Conservation (phyloP, 2,329 filamentous ascomycete species). For the Botrytis galanthina region DNA sequence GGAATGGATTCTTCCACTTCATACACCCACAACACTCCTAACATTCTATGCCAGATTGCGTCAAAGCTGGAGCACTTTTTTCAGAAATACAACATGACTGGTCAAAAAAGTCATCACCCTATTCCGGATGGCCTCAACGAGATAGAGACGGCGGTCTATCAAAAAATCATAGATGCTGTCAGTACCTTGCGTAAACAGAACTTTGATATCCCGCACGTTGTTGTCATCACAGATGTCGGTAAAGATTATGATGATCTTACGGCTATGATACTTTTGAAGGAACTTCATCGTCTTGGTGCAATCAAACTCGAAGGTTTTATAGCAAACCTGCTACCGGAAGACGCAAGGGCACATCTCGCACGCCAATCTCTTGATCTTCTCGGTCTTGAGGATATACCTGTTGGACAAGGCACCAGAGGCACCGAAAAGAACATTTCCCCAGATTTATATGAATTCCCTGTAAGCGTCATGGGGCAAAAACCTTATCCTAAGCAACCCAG, state of each 20-base stretch:
- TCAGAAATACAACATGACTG: background rate
- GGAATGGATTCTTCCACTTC: background rate
- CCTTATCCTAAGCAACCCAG: constrained; percentile 2
- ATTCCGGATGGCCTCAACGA: background rate
- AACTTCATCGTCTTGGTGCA: constrained; percentile 33
- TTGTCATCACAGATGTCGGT: constrained; percentile 35
- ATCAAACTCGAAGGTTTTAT: constrained; percentile 33
- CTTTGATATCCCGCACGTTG: constrained; percentile 24
- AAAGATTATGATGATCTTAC: constrained; percentile 37
- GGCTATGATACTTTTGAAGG: constrained; percentile 34
- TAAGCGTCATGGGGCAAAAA: constrained; percentile 27
- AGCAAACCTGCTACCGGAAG: constrained; percentile 32
- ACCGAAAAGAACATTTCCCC: constrained; percentile 8
- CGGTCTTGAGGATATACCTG: constrained; percentile 26
- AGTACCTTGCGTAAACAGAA: background rate
- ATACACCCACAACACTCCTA: background rate
- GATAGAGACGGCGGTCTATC: constrained; percentile 7
- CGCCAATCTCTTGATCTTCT: constrained; percentile 32
- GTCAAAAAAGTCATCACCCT: background rate
- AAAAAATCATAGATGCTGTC: background rate
- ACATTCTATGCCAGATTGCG: background rate
- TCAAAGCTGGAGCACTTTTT: background rate
- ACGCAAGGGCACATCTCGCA: constrained; percentile 29
- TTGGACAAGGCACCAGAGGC: constrained; percentile 27
- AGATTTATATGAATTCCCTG: constrained; percentile 29